Conservation (phyloP, 768 basidiomycete species). For the Leccinum pellstonianum region DNA sequence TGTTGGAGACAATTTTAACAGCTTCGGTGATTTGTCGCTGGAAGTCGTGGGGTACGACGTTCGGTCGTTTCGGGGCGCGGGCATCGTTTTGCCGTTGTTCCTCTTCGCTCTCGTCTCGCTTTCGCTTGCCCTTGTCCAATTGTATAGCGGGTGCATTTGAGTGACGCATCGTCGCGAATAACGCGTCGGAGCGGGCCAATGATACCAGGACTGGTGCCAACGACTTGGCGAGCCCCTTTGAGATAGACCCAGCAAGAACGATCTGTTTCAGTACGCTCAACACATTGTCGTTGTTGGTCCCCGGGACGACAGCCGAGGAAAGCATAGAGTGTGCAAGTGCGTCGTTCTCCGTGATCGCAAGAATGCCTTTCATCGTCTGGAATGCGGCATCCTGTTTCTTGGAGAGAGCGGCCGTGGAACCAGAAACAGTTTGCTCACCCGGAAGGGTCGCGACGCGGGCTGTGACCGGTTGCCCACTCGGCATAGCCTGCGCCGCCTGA, state of each 20-base stretch:
- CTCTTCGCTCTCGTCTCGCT: conserved; percentile 53
- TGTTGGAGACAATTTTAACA: conserved; percentile 52
- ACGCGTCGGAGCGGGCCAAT: conserved; percentile 60
- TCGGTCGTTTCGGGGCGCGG: conserved; percentile 45
- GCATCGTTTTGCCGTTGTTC: conserved; percentile 28
- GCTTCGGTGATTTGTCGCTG: conserved; percentile 60
- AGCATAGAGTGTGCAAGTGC: conserved; percentile 54
- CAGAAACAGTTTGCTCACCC: conserved; percentile 11
- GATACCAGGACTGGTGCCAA: conserved; percentile 63
- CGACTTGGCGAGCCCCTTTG: conserved; percentile 51
- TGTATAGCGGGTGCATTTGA: conserved; percentile 62
- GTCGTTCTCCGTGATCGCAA: conserved; percentile 57
- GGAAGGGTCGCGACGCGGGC: background rate
- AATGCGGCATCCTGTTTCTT: conserved; percentile 59
- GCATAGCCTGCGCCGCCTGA: conserved; percentile 41
- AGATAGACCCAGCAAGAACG: conserved; percentile 45
- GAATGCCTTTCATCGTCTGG: conserved; percentile 62
- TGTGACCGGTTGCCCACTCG: conserved; percentile 19
- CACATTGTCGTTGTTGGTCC: conserved; percentile 44
- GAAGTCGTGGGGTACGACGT: conserved; percentile 45
- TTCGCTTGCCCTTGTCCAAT: conserved; percentile 73
- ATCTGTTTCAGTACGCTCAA: conserved; percentile 54
- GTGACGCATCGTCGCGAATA: conserved; percentile 65
- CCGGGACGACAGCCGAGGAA: conserved; percentile 49
- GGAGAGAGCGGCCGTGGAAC: conserved; percentile 19